These are phyloP conservation scores for Peronospora tabacina DNA, from an alignment of 352 stramenopile species.

Conservation along the genomic window DNA sequence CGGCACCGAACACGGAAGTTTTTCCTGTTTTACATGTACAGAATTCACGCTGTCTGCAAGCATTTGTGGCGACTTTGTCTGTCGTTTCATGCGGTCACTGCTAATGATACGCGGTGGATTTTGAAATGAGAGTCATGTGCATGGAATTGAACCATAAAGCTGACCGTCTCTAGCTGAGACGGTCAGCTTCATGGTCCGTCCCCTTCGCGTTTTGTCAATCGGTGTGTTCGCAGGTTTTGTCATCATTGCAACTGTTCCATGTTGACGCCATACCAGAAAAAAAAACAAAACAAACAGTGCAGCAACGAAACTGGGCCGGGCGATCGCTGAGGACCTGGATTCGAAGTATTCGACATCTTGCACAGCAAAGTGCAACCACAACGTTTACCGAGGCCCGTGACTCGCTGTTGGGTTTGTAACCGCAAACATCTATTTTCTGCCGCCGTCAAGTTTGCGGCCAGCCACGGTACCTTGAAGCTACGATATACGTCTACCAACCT, in stretches of 20 bases:
- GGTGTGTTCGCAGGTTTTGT: background rate
- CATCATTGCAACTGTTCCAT: background rate
- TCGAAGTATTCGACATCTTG: background rate
- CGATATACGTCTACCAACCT: too few relatives aligned
- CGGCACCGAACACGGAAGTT: conserved; percentile 30
- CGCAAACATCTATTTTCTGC: background rate
- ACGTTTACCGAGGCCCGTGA: too few relatives aligned
- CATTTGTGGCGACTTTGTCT: conserved; percentile 1
- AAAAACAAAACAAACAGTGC: background rate
- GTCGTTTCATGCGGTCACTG: background rate
- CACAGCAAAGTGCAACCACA: background rate
- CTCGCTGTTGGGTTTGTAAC: too few relatives aligned
- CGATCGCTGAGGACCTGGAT: background rate
- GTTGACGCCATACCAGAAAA: background rate
- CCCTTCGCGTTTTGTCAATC: background rate
- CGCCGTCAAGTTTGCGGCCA: background rate
- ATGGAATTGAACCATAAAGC: conserved; percentile 10
- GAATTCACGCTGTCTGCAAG: conserved; percentile 4
- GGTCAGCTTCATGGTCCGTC: conserved; percentile 17
- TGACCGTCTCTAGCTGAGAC: conserved; percentile 17
- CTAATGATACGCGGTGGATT: conserved; percentile 11
- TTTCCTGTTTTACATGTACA: conserved; percentile 2
- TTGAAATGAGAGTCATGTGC: conserved; percentile 11
- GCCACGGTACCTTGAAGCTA: too few relatives aligned
- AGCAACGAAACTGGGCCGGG: too few relatives aligned